These are phyloP conservation scores for Penicillium freii DNA, from an alignment of 2,329 filamentous ascomycete genomes.

Conservation along the genomic window DNA sequence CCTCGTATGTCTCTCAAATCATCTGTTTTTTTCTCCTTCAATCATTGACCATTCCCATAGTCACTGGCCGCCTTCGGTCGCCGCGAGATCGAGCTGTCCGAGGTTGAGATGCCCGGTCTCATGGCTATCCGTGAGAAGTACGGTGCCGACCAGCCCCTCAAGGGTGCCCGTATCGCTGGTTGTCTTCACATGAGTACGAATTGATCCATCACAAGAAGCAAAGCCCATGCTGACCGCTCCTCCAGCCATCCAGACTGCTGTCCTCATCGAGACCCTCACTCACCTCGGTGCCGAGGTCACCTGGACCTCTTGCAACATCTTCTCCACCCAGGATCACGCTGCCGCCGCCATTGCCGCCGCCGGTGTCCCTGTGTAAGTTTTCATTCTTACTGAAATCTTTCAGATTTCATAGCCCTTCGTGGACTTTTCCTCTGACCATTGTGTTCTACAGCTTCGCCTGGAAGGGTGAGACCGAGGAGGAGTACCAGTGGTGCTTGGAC, in stretches of 20 bases:
- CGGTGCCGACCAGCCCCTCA: constrained; percentile 85
- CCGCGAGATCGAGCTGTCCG: constrained; percentile 97
- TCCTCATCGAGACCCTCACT: constrained; percentile 96
- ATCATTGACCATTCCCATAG: constrained; percentile 30
- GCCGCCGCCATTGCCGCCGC: constrained; percentile 93
- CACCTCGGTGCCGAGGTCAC: constrained; percentile 96
- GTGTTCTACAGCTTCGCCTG: constrained; percentile 57
- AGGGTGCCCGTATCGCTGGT: constrained; percentile 92
- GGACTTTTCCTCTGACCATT: constrained; percentile 5
- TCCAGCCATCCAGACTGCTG: constrained; percentile 90
- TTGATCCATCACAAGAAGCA: constrained; percentile 12
- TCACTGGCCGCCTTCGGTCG: constrained; percentile 96
- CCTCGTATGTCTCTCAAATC: constrained; percentile 56
- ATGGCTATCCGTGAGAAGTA: constrained; percentile 95
- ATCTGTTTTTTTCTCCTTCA: not conserved
- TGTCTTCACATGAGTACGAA: constrained; percentile 91
- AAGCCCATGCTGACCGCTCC: constrained; percentile 10
- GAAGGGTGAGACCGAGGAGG: constrained; percentile 97
- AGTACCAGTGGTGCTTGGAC: constrained; percentile 99
- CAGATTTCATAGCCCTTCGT: not conserved
- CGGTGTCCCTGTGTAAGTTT: constrained; percentile 74
- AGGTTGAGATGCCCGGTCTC: constrained; percentile 95
- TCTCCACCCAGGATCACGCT: constrained; percentile 98
- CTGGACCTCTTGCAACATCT: constrained; percentile 99
- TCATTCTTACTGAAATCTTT: constrained; percentile 26